Percentiles rank a stretch among this genome's conserved stretches.
Conservation (phyloP, 768 basidiomycete species). For the Tricholoma matsutake region DNA sequence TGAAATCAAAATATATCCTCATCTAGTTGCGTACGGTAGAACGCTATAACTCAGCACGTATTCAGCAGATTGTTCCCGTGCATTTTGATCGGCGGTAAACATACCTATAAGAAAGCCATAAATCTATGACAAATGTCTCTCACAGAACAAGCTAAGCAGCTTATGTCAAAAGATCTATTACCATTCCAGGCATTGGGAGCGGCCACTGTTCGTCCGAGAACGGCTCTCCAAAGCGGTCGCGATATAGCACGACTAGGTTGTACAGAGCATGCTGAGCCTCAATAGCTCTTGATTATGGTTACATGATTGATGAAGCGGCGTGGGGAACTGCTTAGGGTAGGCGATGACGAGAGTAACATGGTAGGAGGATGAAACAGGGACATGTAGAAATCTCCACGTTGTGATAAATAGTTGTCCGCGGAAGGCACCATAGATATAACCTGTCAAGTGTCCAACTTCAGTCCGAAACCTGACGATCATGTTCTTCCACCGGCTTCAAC, state of each 20-base stretch:
- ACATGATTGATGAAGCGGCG: too few species aligned
- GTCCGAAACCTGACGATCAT: not conserved
- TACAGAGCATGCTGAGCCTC: too few species aligned
- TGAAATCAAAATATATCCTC: not conserved
- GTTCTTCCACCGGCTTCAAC: slow-evolving; percentile 12
- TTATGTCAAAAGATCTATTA: not conserved
- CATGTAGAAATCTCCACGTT: not conserved
- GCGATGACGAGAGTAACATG: not conserved
- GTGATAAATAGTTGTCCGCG: not conserved
- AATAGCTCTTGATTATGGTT: too few species aligned
- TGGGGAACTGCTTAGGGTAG: not conserved
- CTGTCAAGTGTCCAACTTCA: not conserved
- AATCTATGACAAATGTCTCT: not conserved
- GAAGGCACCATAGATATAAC: not conserved
- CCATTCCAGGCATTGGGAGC: not conserved
- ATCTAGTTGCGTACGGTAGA: not conserved
- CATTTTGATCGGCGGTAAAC: not conserved
- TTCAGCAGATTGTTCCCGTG: not conserved
- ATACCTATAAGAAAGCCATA: not conserved
- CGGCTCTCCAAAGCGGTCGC: not conserved
- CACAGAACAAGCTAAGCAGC: not conserved
- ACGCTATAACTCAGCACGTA: not conserved
- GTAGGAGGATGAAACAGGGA: not conserved
- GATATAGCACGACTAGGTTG: not conserved
- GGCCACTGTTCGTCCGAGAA: too few species aligned